These are phyloP conservation scores for Patellifolia procumbens DNA, from an alignment of 179 eudicot species.

Conservation along the genomic window DNA sequence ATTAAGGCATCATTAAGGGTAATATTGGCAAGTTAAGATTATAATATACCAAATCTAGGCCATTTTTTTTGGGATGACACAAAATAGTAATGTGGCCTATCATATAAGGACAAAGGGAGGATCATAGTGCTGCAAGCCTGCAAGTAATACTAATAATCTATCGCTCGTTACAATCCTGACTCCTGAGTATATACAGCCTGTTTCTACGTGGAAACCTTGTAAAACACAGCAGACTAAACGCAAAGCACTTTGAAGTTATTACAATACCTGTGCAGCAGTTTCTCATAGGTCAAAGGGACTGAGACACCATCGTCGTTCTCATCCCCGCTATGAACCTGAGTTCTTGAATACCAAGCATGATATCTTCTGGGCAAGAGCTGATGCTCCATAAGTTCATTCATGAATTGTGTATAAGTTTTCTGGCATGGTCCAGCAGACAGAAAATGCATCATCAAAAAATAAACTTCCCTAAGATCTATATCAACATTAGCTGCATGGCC, in stretches of 20 bases:
- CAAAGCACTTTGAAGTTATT: neutral
- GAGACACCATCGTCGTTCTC: slow-evolving; percentile 71
- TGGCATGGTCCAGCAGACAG: slow-evolving; percentile 88
- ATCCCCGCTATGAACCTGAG: slow-evolving; percentile 48
- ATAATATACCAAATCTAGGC: too few species aligned
- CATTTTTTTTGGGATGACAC: too few species aligned
- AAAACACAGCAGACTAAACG: slow-evolving; percentile 3
- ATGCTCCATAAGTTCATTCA: slow-evolving; percentile 76
- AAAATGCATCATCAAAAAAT: slow-evolving; percentile 85
- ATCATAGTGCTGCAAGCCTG: neutral
- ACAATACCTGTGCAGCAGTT: slow-evolving; percentile 56
- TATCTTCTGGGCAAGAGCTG: slow-evolving; percentile 93
- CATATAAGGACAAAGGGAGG: too few species aligned
- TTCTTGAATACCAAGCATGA: slow-evolving; percentile 94
- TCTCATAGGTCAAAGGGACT: slow-evolving; percentile 64
- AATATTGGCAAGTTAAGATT: too few species aligned
- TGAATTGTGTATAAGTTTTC: slow-evolving; percentile 56
- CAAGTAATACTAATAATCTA: neutral
- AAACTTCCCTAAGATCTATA: slow-evolving; percentile 82
- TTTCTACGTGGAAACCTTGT: neutral
- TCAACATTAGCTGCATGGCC: slow-evolving; percentile 56
- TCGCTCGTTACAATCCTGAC: neutral
- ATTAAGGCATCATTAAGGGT: too few species aligned
- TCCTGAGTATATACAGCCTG: neutral
- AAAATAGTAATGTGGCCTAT: too few species aligned